Base-by-base conservation (phyloP, 306 rosid genomes). In the Delonix regia region DNA sequence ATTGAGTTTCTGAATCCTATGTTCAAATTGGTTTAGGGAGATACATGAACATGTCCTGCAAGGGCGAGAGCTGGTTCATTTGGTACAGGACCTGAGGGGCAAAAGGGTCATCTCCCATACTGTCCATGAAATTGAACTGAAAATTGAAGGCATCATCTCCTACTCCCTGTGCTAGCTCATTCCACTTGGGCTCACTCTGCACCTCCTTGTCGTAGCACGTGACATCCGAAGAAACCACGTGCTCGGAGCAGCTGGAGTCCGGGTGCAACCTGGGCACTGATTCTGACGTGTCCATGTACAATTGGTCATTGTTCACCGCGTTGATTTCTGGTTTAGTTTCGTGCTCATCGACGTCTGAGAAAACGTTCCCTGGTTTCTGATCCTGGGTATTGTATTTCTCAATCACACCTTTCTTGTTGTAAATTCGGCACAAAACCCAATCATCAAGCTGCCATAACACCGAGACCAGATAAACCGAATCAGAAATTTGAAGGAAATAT, bases 381-480 rank as follows among this genome's bases (percentile, higher is more conserved):
- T 81, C 84, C 59, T 39, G 33, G 33, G 6, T n/a, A 16, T 82
- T 75, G 75, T 41, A 39, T 78, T 88, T 91, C 82, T 93, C 98
- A 49, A 89, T 69, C 28, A 80, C 79, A 7, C 98, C 99, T 68
- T 90, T 93, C 88, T 95, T 95, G 89, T 95, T 95, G 90, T 95
- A 95, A 19, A 95, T 93, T 48, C 98, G 86, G 41, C 99, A 95
- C 16, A 95, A 73, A 1, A 95, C 99, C 98, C 99, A 95, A 24
- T 95, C 99, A 72, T 95, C 98, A 74, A 95, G 89, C 99, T 95
- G 99, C 57, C 83, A 47, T 4, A 74, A 48, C 27, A 77, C 12
- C 22, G 51, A 42, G 66, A 6, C 4, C 33, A 47, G 15, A 18
- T 49, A 7, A 64, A 11, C 13, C 0, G 33, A 33, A 62, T 60